Conservation (phyloP, 2,329 filamentous ascomycete genomes). For the Geosmithia putterillii region DNA sequence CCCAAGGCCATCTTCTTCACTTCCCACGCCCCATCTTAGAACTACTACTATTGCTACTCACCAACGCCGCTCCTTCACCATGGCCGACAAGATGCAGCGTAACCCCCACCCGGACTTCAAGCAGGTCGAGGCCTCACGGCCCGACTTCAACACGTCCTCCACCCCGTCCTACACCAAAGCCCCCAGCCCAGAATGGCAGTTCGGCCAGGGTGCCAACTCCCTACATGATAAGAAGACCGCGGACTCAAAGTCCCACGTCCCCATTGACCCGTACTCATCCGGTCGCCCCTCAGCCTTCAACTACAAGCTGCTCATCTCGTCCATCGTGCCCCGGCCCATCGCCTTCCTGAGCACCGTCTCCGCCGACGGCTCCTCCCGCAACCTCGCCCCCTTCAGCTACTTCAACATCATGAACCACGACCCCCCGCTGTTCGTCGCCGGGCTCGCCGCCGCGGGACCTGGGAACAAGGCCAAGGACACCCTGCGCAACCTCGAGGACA, state of each 20-base stretch:
- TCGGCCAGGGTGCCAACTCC: constrained; percentile 53
- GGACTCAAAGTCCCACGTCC: constrained; percentile 43
- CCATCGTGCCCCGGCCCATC: constrained; percentile 73
- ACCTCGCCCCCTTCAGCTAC: constrained; percentile 82
- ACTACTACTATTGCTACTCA: too few relatives aligned
- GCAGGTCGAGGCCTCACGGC: constrained; percentile 52
- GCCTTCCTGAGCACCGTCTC: constrained; percentile 45
- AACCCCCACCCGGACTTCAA: constrained; percentile 70
- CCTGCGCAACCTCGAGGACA: constrained; percentile 59
- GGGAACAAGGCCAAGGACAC: constrained; percentile 57
- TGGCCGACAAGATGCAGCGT: constrained; percentile 27
- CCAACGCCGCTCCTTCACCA: constrained; percentile 6
- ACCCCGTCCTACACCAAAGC: constrained; percentile 48
- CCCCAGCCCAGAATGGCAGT: constrained; percentile 50
- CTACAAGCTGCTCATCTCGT: constrained; percentile 85
- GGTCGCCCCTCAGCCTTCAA: constrained; percentile 59
- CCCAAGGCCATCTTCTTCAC: not conserved
- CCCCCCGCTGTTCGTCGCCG: constrained; percentile 66
- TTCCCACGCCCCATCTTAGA: not conserved
- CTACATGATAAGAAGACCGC: constrained; percentile 12
- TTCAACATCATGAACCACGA: constrained; percentile 77
- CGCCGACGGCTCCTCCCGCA: constrained; percentile 48
- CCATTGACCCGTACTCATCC: constrained; percentile 69
- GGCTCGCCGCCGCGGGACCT: constrained; percentile 29
- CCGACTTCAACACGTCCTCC: constrained; percentile 39